Conservation (phyloP, 306 rosid species). For the Begonia masoniana region DNA sequence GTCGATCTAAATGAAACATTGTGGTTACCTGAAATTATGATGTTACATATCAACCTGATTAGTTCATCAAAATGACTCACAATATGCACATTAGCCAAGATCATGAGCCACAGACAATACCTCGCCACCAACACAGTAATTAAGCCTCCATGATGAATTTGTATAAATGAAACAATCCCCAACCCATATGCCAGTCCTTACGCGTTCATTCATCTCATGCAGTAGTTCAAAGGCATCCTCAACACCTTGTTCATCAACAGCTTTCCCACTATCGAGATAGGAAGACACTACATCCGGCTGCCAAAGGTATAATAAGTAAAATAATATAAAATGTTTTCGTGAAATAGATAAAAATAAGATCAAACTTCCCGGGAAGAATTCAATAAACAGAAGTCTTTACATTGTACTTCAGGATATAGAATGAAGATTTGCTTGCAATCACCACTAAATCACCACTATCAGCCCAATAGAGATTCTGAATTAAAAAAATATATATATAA, state of each 20-base stretch:
- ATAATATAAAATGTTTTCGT: neutral
- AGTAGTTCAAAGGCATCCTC: slow-evolving; percentile 98
- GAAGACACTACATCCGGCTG: slow-evolving; percentile 94
- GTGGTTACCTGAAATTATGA: slow-evolving; percentile 72
- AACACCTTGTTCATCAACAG: slow-evolving; percentile 88
- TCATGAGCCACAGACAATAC: slow-evolving; percentile 23
- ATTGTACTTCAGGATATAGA: slow-evolving; percentile 88
- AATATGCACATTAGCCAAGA: neutral
- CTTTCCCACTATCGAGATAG: slow-evolving; percentile 70
- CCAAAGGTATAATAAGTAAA: slow-evolving; percentile 20
- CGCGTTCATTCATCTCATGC: slow-evolving; percentile 90
- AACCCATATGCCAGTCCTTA: slow-evolving; percentile 97
- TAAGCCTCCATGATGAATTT: slow-evolving; percentile 96
- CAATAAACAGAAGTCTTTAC: slow-evolving; percentile 34
- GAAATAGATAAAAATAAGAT: slow-evolving; percentile 2
- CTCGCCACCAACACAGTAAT: slow-evolving; percentile 99
- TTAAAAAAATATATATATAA: too few relatives aligned
- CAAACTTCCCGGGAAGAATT: too few relatives aligned
- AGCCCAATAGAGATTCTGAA: slow-evolving; percentile 96
- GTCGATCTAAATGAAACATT: slow-evolving; percentile 98
- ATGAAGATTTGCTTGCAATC: slow-evolving; percentile 81
- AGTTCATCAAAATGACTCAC: slow-evolving; percentile 10
- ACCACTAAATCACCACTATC: slow-evolving; percentile 95
- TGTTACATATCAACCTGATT: slow-evolving; percentile 19
- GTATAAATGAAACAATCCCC: slow-evolving; percentile 98